Evolutionary conservation across 345 rosid species (phyloP).

Genomic region (Ceriops tagal): DNA sequence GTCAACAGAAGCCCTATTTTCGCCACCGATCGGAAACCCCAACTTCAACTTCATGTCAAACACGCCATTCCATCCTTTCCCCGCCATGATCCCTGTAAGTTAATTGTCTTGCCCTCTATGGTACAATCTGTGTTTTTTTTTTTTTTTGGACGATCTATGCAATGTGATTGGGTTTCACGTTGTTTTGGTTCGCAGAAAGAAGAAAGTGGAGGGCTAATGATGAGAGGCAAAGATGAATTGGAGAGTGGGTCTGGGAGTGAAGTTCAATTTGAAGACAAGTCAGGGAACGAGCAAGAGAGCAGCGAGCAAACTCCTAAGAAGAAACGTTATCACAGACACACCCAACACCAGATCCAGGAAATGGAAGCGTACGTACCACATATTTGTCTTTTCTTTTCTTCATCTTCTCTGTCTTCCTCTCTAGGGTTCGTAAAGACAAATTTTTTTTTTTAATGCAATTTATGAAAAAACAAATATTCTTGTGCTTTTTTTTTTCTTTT

Average conservation of each 20-base stretch:
- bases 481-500: not conserved
- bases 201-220: slow-evolving; percentile 46
- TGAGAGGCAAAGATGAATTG: slow-evolving; percentile 61
- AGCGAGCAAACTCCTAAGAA: slow-evolving; percentile 52
- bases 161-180: not conserved
- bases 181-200: slow-evolving; percentile 45
- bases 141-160: not conserved
- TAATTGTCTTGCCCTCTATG: not conserved
- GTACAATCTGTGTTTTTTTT: not conserved
- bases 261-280: slow-evolving; percentile 56
- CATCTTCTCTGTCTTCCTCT: not conserved
- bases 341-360: slow-evolving; percentile 90
- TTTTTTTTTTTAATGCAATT: not conserved
- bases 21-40: slow-evolving; percentile 68
- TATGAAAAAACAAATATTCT: no score
- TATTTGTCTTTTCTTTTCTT: not conserved
- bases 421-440: not conserved
- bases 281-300: slow-evolving; percentile 59
- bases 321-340: slow-evolving; percentile 93
- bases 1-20: slow-evolving; percentile 51
- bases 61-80: slow-evolving; percentile 56
- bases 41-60: slow-evolving; percentile 59
- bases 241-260: slow-evolving; percentile 85
- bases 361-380: slow-evolving; percentile 81
- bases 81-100: slow-evolving; percentile 61